Conservation (phyloP, 1,284 basidiomycete species). For the Naganishia sp. region DNA sequence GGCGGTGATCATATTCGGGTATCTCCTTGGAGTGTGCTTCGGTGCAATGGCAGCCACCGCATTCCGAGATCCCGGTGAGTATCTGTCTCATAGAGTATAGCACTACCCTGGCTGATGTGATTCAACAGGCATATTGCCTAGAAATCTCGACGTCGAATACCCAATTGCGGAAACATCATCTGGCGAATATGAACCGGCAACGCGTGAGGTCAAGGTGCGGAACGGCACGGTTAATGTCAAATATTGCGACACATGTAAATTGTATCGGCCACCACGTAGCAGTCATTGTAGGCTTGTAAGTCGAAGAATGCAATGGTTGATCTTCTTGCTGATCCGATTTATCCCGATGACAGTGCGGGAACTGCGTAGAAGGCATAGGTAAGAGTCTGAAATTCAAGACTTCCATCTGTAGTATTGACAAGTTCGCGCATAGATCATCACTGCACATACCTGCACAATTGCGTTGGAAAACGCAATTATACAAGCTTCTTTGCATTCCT, state of each 20-base stretch:
- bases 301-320: constrained; percentile 28
- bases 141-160: constrained; percentile 78
- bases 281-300: constrained; percentile 88
- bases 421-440: constrained; percentile 67
- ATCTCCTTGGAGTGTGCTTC: constrained; percentile 44
- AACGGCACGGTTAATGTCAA: constrained; percentile 78
- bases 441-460: constrained; percentile 94
- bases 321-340: neutral
- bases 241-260: constrained; percentile 86
- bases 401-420: constrained; percentile 39
- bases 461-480: constrained; percentile 87
- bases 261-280: constrained; percentile 83
- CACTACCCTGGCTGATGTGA: neutral
- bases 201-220: constrained; percentile 76
- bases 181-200: constrained; percentile 65
- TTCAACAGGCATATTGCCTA: constrained; percentile 69
- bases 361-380: constrained; percentile 76
- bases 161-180: constrained; percentile 64
- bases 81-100: neutral
- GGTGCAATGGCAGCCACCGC: constrained; percentile 59
- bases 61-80: constrained; percentile 71
- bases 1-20: constrained; percentile 64
- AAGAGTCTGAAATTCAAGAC: constrained; percentile 30
- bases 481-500: constrained; percentile 82
- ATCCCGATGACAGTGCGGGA: constrained; percentile 68